These are phyloP conservation scores for Grosmannia penicillata DNA, from an alignment of 2,329 filamentous ascomycete species.

Conservation along the genomic window DNA sequence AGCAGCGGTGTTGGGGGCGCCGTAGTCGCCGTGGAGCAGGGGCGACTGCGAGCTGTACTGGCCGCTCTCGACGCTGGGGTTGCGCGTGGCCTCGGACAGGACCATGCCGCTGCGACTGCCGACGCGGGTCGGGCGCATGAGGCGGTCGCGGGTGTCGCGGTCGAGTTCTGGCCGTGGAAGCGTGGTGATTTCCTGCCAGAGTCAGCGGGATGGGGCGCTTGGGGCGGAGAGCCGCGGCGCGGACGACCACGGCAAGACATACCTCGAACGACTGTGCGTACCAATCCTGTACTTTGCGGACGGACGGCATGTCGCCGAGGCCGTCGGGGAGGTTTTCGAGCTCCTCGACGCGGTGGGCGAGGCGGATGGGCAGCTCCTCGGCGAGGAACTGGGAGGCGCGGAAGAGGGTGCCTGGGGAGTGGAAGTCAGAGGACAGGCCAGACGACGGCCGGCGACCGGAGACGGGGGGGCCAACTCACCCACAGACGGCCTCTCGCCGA, in stretches of 20 bases:
- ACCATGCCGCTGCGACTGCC: constrained; percentile 37
- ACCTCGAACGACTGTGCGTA: constrained; percentile 99
- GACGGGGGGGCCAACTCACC: constrained; percentile 34
- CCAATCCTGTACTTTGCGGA: constrained; percentile 90
- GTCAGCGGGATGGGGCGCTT: constrained; percentile 12
- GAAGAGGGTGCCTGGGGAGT: constrained; percentile 67
- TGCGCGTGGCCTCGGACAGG: constrained; percentile 70
- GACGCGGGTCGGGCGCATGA: constrained; percentile 51
- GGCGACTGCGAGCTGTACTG: constrained; percentile 52
- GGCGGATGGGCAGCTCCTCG: constrained; percentile 90
- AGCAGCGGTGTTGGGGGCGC: constrained; percentile 15
- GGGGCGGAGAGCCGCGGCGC: neutral
- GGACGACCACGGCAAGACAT: constrained; percentile 19
- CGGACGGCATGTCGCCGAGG: constrained; percentile 94
- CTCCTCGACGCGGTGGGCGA: constrained; percentile 93
- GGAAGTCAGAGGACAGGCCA: neutral
- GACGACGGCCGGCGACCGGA: neutral
- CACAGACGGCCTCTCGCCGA: constrained; percentile 83
- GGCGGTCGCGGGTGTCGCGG: constrained; percentile 60
- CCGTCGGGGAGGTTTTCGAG: constrained; percentile 86
- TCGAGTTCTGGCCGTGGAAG: constrained; percentile 65
- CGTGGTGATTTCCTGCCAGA: constrained; percentile 71
- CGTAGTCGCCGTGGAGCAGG: constrained; percentile 2
- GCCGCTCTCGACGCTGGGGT: constrained; percentile 75
- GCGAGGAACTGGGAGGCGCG: constrained; percentile 96